Base-by-base conservation (phyloP, 73 alveolate genomes). In the Symbiodinium natans region DNA sequence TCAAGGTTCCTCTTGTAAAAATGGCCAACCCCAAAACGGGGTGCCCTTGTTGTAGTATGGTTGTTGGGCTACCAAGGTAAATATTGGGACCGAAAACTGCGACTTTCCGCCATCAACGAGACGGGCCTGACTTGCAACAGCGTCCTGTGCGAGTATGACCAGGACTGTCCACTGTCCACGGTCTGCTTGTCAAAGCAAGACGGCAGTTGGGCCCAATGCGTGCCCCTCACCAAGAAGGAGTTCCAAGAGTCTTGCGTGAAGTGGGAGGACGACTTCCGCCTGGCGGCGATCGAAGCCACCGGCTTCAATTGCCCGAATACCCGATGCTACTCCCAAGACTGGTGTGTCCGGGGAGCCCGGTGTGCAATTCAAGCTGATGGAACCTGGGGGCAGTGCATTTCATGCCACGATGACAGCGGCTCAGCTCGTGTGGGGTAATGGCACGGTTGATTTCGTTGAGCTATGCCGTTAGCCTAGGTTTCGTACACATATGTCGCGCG, bases 141-240 rank as follows among this genome's bases (percentile, higher is more conserved):
- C 31, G 86, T 88, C 86, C 68, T 59, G 85, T 88, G 95, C 73
- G 95, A 59, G 73, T 88, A 56, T 46, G 95, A 88, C n/a, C 95
- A 88, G 95, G 95, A 88, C 38, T 88, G 95, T 41, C 86, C 41
- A n/a, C 36, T 88, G 95, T 83, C 86, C 40, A 63, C 71, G 29
- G 73, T 88, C 17, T 88, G 95, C 25, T 85, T 88, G 8, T 52
- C 85, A 46, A 88, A 88, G 46, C 86, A 85, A 39, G 95, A 88
- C 36, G 95, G 85, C 43, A 88, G 95, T 27, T 88, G 95, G 95
- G 95, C 95, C 29, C 95, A 88, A 83, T 88, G 95, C 29, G 95
- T 88, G 73, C 95, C 95, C 80, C 42, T 88, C 36, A 82, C 48
- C 43, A 39, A 88, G 95, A 83, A 88, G 74, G 52, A 21, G 17